These are phyloP conservation scores for Artemisia tridentata DNA, from an alignment of 129 eudicot species.

Conservation along the genomic window DNA sequence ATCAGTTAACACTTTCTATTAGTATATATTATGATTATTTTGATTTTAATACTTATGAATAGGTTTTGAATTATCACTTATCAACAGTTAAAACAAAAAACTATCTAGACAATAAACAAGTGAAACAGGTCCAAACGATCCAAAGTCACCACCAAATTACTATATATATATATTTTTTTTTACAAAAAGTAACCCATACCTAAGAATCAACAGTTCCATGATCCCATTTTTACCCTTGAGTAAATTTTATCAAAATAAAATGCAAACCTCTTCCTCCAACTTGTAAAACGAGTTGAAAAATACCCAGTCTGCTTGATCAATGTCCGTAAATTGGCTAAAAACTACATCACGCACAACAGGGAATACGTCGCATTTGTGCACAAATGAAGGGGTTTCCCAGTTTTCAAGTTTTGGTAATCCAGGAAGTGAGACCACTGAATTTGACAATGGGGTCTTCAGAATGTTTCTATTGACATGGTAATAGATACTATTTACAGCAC, in stretches of 20 bases:
- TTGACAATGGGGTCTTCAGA: slow-evolving; percentile 35
- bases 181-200: neutral
- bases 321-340: slow-evolving; percentile 40
- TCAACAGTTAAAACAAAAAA: no score
- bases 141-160: no score
- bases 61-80: no score
- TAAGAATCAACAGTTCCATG: neutral
- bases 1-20: neutral
- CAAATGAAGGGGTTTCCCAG: slow-evolving; percentile 51
- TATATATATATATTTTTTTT: no score
- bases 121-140: neutral
- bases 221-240: neutral
- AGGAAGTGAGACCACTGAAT: slow-evolving; percentile 30
- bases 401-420: slow-evolving; percentile 44
- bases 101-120: neutral
- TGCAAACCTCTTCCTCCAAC: slow-evolving; percentile 45
- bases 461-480: slow-evolving; percentile 36
- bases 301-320: slow-evolving; percentile 48
- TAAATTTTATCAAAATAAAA: neutral
- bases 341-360: slow-evolving; percentile 32
- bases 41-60: no score
- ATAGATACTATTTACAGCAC: slow-evolving; percentile 53
- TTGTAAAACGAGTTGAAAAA: slow-evolving; percentile 44
- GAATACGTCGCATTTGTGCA: slow-evolving; percentile 34
- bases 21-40: neutral